Base-by-base conservation (phyloP, 495 filamentous ascomycete genomes). In the Penicillium mononematosum region DNA sequence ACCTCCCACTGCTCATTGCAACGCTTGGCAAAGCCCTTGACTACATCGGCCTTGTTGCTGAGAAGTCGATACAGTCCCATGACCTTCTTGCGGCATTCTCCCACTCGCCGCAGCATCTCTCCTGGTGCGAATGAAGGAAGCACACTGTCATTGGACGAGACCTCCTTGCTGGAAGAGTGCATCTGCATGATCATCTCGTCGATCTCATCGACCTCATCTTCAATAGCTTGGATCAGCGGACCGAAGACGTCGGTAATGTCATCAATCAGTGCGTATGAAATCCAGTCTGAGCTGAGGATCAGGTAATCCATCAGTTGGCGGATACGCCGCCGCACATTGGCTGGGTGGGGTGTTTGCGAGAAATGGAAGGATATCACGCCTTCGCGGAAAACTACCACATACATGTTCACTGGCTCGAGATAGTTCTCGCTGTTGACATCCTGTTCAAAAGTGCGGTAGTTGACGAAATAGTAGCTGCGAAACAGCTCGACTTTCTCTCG, bases 1-100 rank as follows among this genome's bases (percentile, higher is more conserved):
- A 98, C 88, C 65, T 96, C 90, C 91, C 94, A 98, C 59, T 93
- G 90, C 75, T 98, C 94, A 63, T 96, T 98, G 71, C 94, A 98
- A 19, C 94, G 81, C 75, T 98, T 98, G n/a, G 94, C 94, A 60
- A 98, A 97, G 2, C 94, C 92, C 76, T 97, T 97, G 75, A 98
- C 97, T 25, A 98, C 94, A 63, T 98, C 94, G 10, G 93, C 94
- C 76, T 98, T 98, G 72, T 94, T 96, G 61, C 94, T 94, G 20
- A 98, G 79, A 44, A 98, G 79, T 32, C 94, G 82, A 69, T 96
- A 97, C 56, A 98, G 75, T 47, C 85, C 85, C 94, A 98, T 98
- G 60, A 96, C 94, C 70, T 90, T 96, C 80, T 97, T 97, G 47
- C 94, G 83, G 68, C 91, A 96, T 67, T 96, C 91, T 34, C 94